Evolutionary conservation across 345 rosid species (phyloP), one percentile per base, ranked within the genome.

Genomic region (Geranium rotundifolium): DNA sequence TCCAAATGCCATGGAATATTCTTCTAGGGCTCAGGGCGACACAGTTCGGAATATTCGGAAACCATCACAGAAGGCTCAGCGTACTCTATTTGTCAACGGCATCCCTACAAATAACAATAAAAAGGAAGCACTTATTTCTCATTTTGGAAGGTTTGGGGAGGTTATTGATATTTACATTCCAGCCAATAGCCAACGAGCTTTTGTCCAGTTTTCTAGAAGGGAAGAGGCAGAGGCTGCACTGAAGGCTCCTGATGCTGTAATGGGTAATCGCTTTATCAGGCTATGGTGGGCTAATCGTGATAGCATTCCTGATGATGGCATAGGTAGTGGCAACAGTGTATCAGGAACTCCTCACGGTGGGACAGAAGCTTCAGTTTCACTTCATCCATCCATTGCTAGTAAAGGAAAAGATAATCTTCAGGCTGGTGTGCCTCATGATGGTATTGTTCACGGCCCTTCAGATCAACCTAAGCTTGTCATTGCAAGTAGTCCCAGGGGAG

Each of bases 241-340:
- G 58, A 80, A 68, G 73, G 82, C 99, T 65, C 99, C 97, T 70
- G 97, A 93, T 84, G 99, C 97, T 72, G 96, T 93, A 60, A 93
- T 93, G 99, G 99, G 97, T 61, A 93, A 93, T 76, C 96, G 97
- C 59, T 93, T 93, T 77, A 86, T 93, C 77, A 93, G 84, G 77
- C 82, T 93, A 61, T 86, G 89, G 89, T 93, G 99, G 99, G 97
- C 99, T 59, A 93, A 93, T 75, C 85, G 97, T 49, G 99, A 93
- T 78, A 88, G 77, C 71, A 75, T 88, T 68, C 81, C 78, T 58
- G 89, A 84, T 77, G 86, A 76, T 70, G 83, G 80, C 57, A 39
- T 70, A 54, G 72, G 78, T 63, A 74, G 75, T 75, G 80, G 78
- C 49, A 72, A 46, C 65, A 72, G 79, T 58, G 58, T 64, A 65